phyloP scores from a whole-genome alignment of 75 land plant species.

The Pseudotsuga menziesii region DNA sequence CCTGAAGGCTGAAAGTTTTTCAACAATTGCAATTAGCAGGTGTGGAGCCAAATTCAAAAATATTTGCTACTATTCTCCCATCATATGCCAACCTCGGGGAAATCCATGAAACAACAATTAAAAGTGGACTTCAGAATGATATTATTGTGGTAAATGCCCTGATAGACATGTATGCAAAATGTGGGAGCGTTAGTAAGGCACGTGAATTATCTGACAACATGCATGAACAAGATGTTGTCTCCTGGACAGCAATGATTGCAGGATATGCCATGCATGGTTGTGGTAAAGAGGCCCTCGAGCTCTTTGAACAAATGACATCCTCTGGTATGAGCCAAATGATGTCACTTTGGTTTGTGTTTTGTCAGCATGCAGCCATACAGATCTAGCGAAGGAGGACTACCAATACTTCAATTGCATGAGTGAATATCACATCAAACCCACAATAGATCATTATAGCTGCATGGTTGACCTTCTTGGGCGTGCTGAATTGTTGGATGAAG shows the following conservation, averaged over 20 bases:
- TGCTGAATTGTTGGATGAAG: too few species aligned
- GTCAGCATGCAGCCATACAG: conserved; percentile 13
- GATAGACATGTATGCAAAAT: conserved; percentile 20
- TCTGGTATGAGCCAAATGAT: neutral
- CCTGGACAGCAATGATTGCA: conserved; percentile 16
- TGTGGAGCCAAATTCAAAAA: neutral
- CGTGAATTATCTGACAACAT: conserved; percentile 9
- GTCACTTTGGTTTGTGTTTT: conserved; percentile 7
- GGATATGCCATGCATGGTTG: conserved; percentile 15
- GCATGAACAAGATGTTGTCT: conserved; percentile 2
- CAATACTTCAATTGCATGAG: conserved; percentile 14
- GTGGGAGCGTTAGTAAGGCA: conserved; percentile 7
- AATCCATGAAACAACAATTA: neutral
- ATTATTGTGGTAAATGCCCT: conserved; percentile 6
- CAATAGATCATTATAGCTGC: too few species aligned
- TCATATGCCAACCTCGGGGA: conserved; percentile 9
- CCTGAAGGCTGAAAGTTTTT: conserved; percentile 1
- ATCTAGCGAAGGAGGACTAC: conserved; percentile 2
- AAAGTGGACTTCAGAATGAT: conserved; percentile 4
- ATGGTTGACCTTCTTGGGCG: too few species aligned
- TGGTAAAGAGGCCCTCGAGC: conserved; percentile 9
- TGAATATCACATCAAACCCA: neutral
- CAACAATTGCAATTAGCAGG: conserved; percentile 7
- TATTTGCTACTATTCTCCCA: conserved; percentile 9
- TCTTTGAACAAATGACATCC: conserved; percentile 8